These are phyloP conservation scores for Boletus pseudo-olivaceus DNA, from an alignment of 768 basidiomycete genomes.

Conservation along the genomic window DNA sequence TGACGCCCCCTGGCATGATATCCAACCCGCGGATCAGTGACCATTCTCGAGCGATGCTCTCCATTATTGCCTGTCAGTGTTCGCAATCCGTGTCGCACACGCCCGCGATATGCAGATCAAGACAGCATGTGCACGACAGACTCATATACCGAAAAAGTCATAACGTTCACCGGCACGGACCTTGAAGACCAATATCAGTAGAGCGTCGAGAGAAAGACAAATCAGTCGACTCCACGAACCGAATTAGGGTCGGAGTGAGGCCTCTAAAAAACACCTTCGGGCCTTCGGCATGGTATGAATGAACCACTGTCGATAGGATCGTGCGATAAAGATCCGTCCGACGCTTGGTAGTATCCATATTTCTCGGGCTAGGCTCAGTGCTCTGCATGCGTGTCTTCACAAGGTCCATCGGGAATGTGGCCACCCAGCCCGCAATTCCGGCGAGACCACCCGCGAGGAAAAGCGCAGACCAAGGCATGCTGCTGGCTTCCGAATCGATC, in stretches of 20 bases:
- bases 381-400: slow-evolving; percentile 88
- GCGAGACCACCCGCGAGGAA: slow-evolving; percentile 75
- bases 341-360: background rate
- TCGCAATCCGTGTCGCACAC: background rate
- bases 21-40: background rate
- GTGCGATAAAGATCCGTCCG: slow-evolving; percentile 54
- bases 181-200: slow-evolving; percentile 33
- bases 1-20: background rate
- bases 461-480: slow-evolving; percentile 51
- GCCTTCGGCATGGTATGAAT: slow-evolving; percentile 67
- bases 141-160: slow-evolving; percentile 75
- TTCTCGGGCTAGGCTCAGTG: slow-evolving; percentile 9
- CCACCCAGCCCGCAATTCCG: slow-evolving; percentile 72
- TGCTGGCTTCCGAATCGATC: slow-evolving; percentile 35
- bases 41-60: background rate
- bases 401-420: slow-evolving; percentile 86
- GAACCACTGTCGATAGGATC: slow-evolving; percentile 52
- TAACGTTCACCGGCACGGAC: slow-evolving; percentile 85
- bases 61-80: background rate
- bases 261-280: slow-evolving; percentile 70
- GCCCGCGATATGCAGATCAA: slow-evolving; percentile 1
- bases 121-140: slow-evolving; percentile 43
- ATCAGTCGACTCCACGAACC: slow-evolving; percentile 38
- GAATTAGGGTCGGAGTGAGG: slow-evolving; percentile 73
- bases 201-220: background rate